Evolutionary conservation across 2,329 filamentous ascomycete species (phyloP), one percentile per base, ranked within the genome.

Genomic region (Arthrobotrys sinensis): DNA sequence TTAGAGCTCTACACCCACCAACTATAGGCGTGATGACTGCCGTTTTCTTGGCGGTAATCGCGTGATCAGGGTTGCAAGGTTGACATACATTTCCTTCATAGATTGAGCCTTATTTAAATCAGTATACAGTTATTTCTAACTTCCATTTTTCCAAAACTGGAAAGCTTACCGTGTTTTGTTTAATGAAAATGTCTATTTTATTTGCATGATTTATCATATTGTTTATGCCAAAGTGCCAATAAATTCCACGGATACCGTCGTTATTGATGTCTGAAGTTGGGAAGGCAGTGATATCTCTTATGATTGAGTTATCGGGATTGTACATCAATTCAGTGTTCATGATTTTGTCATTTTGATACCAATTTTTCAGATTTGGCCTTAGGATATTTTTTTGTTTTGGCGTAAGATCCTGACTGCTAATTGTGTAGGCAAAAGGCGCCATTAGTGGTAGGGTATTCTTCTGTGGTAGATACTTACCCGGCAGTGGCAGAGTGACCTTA

Each of bases 301-400:
- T 21, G 52, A 36, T 21, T 21, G 28, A 40, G n/a, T 28, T 21
- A 34, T 40, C n/a, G 10, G 52, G 52, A 4, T 21, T 21, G 19
- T n/a, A 10, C 52, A 57, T 57, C 14, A n/a, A 36, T 16, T 36
- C 52, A 14, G 52, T 57, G 16, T 57, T 57, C 28, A 57, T 21
- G n/a, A 57, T 16, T 4, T 21, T 21, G 36, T 57, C 52, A 21
- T 57, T 57, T 21, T 57, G 52, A 11, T 40, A 57, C 52, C 52
- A 57, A 40, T 34, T 11, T 21, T n/a, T 21, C 28, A 40, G 11
- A 34, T 40, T 48, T 19, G 16, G 45, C 45, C 45, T 19, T 4
- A 48, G 45, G 45, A 48, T 48, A 48, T 6, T 19, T 19, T 48
- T 48, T 11, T 48, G 45, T 21, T 48, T 19, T 7, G 45, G 16